phyloP scores from a whole-genome alignment of 139 green algal species.

The Raphidocelis subcapitata region DNA sequence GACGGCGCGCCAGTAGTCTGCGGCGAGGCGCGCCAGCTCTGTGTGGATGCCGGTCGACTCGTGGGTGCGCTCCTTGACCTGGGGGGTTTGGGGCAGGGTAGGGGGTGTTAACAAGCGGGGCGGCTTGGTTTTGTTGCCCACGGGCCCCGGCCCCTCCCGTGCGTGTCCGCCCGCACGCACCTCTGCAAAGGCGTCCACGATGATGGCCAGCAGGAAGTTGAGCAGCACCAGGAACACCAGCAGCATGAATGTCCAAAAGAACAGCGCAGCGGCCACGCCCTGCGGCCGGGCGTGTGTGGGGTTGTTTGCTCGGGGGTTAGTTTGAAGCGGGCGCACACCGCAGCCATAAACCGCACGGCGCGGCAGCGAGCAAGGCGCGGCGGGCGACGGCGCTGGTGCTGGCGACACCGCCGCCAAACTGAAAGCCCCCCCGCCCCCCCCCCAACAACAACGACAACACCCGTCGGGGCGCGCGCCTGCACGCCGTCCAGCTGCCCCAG shows the following conservation, averaged over 20 bases:
- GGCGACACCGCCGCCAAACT: too few relatives aligned
- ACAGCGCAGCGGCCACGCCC: slow-evolving; percentile 57
- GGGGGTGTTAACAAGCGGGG: neutral
- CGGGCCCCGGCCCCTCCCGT: too few relatives aligned
- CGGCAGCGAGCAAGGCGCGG: too few relatives aligned
- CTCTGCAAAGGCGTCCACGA: slow-evolving; percentile 82
- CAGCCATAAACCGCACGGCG: too few relatives aligned
- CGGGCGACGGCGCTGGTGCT: too few relatives aligned
- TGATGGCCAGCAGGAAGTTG: slow-evolving; percentile 91
- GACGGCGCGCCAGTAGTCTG: slow-evolving; percentile 62
- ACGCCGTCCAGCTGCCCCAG: slow-evolving; percentile 66
- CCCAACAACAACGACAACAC: neutral
- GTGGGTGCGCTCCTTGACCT: slow-evolving; percentile 66
- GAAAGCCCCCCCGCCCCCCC: too few relatives aligned
- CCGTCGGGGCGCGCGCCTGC: slow-evolving; percentile 35
- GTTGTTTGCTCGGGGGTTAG: neutral
- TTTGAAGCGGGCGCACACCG: neutral
- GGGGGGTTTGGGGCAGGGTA: neutral
- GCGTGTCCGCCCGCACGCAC: too few relatives aligned
- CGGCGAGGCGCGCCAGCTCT: slow-evolving; percentile 60
- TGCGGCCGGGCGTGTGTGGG: too few relatives aligned
- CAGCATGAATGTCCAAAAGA: slow-evolving; percentile 87
- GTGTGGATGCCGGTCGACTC: slow-evolving; percentile 73
- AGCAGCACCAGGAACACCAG: slow-evolving; percentile 90
- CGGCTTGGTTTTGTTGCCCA: too few relatives aligned